A percentile compares a stretch with the other conserved stretches of the same genome.
These are phyloP conservation scores for Plasmodium gonderi DNA, from an alignment of 169 alveolate genomes.

Conservation along the genomic window DNA sequence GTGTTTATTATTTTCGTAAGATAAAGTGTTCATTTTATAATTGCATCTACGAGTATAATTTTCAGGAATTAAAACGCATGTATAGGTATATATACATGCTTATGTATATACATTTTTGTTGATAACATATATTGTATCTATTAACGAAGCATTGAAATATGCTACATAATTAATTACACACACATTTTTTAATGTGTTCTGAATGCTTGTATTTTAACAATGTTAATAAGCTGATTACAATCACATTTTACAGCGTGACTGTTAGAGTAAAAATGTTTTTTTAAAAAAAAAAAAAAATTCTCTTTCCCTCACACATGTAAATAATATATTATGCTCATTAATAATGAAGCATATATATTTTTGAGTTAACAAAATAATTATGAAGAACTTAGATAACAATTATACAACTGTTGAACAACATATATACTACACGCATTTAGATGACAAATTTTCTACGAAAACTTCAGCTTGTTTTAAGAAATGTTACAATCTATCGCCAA, in stretches of 20 bases:
- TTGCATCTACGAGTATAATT: background rate
- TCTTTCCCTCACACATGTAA: background rate
- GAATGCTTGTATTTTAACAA: background rate
- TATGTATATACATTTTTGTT: background rate
- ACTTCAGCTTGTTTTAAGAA: background rate
- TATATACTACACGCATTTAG: background rate
- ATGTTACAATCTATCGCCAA: background rate
- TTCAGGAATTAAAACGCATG: background rate
- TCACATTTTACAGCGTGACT: background rate
- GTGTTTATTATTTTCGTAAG: background rate
- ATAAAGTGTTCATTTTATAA: background rate
- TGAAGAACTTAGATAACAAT: background rate
- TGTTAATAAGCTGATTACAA: background rate
- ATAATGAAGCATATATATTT: background rate
- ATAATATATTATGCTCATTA: background rate
- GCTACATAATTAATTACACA: background rate
- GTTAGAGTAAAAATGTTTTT: background rate
- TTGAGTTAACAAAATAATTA: background rate
- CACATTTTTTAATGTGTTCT: background rate
- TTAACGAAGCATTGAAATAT: background rate
- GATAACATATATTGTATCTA: too few relatives aligned
- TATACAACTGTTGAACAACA: background rate
- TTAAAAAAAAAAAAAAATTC: too few relatives aligned
- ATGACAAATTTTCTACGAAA: background rate
- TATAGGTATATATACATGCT: background rate